Conservation (phyloP, 306 rosid species). For the Crotalaria pallida region DNA sequence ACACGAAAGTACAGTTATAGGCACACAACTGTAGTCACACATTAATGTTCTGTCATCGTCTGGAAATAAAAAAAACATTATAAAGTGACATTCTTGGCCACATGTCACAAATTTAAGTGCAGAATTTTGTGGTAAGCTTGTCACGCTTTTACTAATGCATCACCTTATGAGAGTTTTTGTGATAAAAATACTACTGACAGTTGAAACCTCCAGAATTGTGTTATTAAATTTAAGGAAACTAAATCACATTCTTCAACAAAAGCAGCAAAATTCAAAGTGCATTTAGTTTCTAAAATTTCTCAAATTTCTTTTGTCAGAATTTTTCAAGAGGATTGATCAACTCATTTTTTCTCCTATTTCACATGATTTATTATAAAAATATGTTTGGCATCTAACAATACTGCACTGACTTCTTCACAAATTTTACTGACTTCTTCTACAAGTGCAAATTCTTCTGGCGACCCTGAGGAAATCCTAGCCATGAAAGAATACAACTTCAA, state of each 20-base stretch:
- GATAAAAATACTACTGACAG: not conserved
- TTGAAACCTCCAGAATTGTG: not conserved
- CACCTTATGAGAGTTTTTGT: not conserved
- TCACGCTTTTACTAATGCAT: not conserved
- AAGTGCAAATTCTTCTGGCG: not conserved
- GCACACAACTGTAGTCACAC: not conserved
- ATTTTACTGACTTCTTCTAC: not conserved
- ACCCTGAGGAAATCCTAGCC: not conserved
- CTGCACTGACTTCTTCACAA: not conserved
- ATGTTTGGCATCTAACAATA: not conserved
- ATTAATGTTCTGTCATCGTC: not conserved
- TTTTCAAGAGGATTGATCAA: constrained; percentile 1
- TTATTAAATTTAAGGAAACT: not conserved
- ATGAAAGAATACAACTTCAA: not conserved
- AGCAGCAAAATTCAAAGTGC: not conserved
- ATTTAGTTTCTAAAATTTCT: not conserved
- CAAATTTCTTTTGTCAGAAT: not conserved
- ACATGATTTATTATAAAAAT: not conserved
- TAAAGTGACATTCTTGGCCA: not conserved
- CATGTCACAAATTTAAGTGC: not conserved
- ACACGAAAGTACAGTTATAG: constrained; percentile 1
- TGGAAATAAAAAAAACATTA: constrained; percentile 1
- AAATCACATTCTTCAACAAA: not conserved
- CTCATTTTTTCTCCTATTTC: not conserved
- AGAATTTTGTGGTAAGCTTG: not conserved